These are phyloP conservation scores for Aphanomyces euteiches DNA, from an alignment of 352 stramenopile species.

Conservation along the genomic window DNA sequence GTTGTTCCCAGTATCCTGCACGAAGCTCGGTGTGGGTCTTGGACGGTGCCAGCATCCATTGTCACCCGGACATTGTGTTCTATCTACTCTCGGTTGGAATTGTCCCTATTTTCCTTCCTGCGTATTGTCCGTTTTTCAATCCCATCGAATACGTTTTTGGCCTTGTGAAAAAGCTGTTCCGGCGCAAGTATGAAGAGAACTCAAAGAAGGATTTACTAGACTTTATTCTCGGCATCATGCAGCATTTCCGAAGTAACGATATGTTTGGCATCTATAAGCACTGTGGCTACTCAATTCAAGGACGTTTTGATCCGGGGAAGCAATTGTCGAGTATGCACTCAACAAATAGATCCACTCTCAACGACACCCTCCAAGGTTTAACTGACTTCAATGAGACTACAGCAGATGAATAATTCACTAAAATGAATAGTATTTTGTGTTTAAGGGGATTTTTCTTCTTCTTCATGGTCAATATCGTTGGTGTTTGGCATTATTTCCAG, in stretches of 20 bases:
- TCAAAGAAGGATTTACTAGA: not conserved
- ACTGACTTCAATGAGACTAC: not conserved
- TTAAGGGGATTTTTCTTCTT: not conserved
- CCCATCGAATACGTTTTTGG: slow-evolving; percentile 40
- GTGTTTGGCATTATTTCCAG: slow-evolving; percentile 16
- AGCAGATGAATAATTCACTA: not conserved
- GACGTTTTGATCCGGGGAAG: slow-evolving; percentile 23
- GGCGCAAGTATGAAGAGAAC: slow-evolving; percentile 2
- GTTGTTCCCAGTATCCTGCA: slow-evolving; percentile 34
- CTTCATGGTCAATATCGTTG: slow-evolving; percentile 31
- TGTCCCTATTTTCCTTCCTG: slow-evolving; percentile 34
- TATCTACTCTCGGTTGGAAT: slow-evolving; percentile 35
- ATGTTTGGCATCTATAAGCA: slow-evolving; percentile 29
- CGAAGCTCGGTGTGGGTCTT: slow-evolving; percentile 39
- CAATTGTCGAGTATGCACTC: not conserved
- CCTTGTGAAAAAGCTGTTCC: slow-evolving; percentile 12
- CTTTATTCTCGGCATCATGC: not conserved
- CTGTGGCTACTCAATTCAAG: slow-evolving; percentile 24
- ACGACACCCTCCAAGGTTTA: slow-evolving; percentile 2
- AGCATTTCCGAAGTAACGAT: slow-evolving; percentile 20
- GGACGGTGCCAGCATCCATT: slow-evolving; percentile 35
- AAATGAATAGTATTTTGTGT: no score
- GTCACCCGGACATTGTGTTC: slow-evolving; percentile 38
- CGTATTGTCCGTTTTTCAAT: slow-evolving; percentile 39
- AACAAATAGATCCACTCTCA: not conserved